Base-by-base conservation (phyloP, 176 grass and related monocot species). In the Aegilops bicornis region DNA sequence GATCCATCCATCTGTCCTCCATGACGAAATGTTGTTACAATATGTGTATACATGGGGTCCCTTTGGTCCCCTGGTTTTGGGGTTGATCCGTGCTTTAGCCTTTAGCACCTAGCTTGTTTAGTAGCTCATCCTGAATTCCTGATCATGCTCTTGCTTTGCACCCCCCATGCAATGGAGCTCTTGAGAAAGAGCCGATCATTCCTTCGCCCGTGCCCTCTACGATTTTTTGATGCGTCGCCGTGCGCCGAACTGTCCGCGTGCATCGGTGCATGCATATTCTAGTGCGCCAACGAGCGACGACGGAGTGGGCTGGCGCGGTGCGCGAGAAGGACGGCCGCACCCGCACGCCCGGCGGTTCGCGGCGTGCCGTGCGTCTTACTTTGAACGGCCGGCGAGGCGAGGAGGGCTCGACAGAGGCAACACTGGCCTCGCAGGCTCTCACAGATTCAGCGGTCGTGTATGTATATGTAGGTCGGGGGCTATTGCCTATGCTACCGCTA, bases 101-200 rank as follows among this genome's bases (percentile, higher is more conserved):
- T 48, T 48, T 48, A 15, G 13, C 45, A 48, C 45, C 45, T 17
- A 52, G 48, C 48, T 52, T 3, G 42, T 25, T 66, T 2, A 25
- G 78, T 17, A 40, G 59, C 76, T 87, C 85, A 42, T 76, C 89
- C 31, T 2, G 30, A 31, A 31, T 31, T 31, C 30, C 30, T 84
- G 66, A 17, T 40, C 50, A 61, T 76, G 75, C 75, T 14, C 13
- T 54, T 36, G 27, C 25, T 31, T 66, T 17, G 47, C 47, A 4
- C 47, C 47, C 1, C 3, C 14, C 45, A 48, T 48, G 45, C 13
- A 47, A 48, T 50, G 14, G 4, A 2, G 4, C 43, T 14, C 45
- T 66, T 64, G 10, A 12, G 11, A 89, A 90, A 86, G 83, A 43
- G 70, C 25, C 78, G 61, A 89, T 89, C 71, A 82, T 85, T 81